A percentile compares a stretch with the other conserved stretches of the same genome.
These are phyloP conservation scores for Dioscorea zingiberensis DNA, from an alignment of 106 monocot genomes.

Conservation along the genomic window DNA sequence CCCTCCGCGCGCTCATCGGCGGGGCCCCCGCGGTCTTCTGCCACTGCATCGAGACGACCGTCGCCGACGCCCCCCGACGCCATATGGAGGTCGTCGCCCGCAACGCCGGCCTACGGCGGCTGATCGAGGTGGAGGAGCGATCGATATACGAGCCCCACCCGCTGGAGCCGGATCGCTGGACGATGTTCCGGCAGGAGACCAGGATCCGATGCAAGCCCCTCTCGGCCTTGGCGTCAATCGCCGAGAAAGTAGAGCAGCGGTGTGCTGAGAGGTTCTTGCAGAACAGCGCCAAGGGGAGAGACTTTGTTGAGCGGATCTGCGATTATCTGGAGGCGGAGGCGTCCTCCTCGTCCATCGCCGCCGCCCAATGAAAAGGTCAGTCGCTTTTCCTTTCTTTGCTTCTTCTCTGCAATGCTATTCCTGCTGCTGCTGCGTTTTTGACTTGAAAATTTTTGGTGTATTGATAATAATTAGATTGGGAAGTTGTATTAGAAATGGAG, in stretches of 20 bases:
- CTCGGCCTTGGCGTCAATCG: conserved; percentile 71
- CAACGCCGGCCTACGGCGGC: conserved; percentile 55
- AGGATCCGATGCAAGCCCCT: conserved; percentile 83
- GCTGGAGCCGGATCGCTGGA: conserved; percentile 55
- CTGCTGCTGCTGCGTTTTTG: too few species aligned
- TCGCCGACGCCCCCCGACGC: conserved; percentile 51
- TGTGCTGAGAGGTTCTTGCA: conserved; percentile 89
- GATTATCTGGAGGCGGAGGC: conserved; percentile 65
- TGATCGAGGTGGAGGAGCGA: conserved; percentile 93
- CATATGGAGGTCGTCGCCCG: conserved; percentile 78
- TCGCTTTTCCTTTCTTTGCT: too few species aligned
- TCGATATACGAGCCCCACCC: conserved; percentile 78
- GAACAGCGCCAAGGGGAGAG: conserved; percentile 88
- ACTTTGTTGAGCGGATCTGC: conserved; percentile 89
- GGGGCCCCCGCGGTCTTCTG: conserved; percentile 36
- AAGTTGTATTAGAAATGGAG: too few species aligned
- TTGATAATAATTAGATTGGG: too few species aligned
- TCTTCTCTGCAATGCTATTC: too few species aligned
- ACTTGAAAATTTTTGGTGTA: too few species aligned
- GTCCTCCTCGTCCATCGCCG: conserved; percentile 9
- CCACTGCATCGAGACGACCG: conserved; percentile 86
- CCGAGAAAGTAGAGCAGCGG: conserved; percentile 82
- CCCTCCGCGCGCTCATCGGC: conserved; percentile 64
- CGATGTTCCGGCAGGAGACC: conserved; percentile 85
- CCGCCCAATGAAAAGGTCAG: background rate